Evolutionary conservation across 1,284 basidiomycete species (phyloP).

Genomic region (Crucibulum parvulum): DNA sequence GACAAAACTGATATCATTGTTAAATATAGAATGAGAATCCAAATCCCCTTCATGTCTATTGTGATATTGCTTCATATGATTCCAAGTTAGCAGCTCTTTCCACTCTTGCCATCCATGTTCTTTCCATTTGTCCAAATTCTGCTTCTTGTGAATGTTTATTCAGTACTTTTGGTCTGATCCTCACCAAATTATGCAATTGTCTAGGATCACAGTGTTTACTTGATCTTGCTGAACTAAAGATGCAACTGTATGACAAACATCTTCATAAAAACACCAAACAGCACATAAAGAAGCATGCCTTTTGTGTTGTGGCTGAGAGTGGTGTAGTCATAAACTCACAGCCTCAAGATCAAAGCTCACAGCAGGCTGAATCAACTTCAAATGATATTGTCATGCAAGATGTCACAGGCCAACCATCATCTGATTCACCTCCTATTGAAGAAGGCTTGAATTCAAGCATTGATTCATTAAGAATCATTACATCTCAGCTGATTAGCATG

Average conservation of each 20-base stretch:
- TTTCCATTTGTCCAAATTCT: slow-evolving; percentile 40
- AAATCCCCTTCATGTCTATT: slow-evolving; percentile 17
- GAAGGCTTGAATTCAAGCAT: not conserved
- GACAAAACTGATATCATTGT: not conserved
- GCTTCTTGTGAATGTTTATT: slow-evolving; percentile 43
- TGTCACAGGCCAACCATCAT: not conserved
- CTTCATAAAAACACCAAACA: slow-evolving; percentile 12
- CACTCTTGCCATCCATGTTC: slow-evolving; percentile 23
- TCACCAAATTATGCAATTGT: slow-evolving; percentile 34
- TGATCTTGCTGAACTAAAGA: slow-evolving; percentile 32
- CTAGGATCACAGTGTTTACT: slow-evolving; percentile 21
- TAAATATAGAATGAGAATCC: slow-evolving; percentile 9
- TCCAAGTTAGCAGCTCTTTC: slow-evolving; percentile 15
- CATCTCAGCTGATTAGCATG: not conserved
- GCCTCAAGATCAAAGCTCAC: not conserved
- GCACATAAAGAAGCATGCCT: slow-evolving; percentile 1
- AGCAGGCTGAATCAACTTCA: not conserved
- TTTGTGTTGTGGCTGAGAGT: not conserved
- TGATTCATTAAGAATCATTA: not conserved
- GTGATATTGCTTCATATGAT: slow-evolving; percentile 10
- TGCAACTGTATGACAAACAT: slow-evolving; percentile 33
- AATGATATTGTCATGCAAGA: not conserved
- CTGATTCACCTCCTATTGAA: not conserved
- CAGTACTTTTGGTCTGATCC: slow-evolving; percentile 36
- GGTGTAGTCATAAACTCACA: not conserved